Conservation (phyloP, 2,329 filamentous ascomycete genomes). For the Metarhizium rileyi region DNA sequence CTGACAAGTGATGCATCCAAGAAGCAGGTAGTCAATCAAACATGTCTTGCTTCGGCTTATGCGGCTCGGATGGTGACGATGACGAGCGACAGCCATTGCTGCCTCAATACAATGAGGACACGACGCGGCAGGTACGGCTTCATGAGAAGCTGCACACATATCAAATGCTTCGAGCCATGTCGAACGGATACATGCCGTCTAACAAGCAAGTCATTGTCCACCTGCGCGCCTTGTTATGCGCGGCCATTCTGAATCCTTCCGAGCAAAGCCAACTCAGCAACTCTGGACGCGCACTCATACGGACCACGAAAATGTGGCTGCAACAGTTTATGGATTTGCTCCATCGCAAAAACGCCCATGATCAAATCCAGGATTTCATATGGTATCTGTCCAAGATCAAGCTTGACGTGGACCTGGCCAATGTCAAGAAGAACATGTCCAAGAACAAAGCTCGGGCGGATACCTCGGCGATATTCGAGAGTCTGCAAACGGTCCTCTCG, state of each 20-base stretch:
- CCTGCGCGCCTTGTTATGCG: slow-evolving; percentile 66
- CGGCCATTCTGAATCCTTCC: slow-evolving; percentile 63
- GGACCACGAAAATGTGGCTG: slow-evolving; percentile 64
- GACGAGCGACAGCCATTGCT: slow-evolving; percentile 67
- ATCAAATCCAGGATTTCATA: slow-evolving; percentile 86
- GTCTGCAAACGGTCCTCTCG: slow-evolving; percentile 71
- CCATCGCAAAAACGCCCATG: slow-evolving; percentile 68
- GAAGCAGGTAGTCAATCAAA: background rate
- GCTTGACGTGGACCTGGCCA: slow-evolving; percentile 31
- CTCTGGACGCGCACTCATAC: slow-evolving; percentile 64
- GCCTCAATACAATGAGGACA: slow-evolving; percentile 75
- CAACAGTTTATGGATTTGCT: slow-evolving; percentile 74
- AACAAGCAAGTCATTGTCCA: slow-evolving; percentile 77
- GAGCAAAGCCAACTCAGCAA: slow-evolving; percentile 60
- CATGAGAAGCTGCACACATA: slow-evolving; percentile 90
- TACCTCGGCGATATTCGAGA: slow-evolving; percentile 51
- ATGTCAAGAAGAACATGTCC: slow-evolving; percentile 18
- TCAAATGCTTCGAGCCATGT: slow-evolving; percentile 77
- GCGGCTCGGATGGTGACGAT: slow-evolving; percentile 35
- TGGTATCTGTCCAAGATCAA: slow-evolving; percentile 75
- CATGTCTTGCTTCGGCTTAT: slow-evolving; percentile 55
- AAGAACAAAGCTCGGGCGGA: slow-evolving; percentile 24
- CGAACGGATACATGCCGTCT: slow-evolving; percentile 83
- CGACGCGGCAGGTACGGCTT: slow-evolving; percentile 62
- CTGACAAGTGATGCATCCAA: background rate